Conservation (phyloP, 2,329 filamentous ascomycete species). For the Dactylellina haptotyla region DNA sequence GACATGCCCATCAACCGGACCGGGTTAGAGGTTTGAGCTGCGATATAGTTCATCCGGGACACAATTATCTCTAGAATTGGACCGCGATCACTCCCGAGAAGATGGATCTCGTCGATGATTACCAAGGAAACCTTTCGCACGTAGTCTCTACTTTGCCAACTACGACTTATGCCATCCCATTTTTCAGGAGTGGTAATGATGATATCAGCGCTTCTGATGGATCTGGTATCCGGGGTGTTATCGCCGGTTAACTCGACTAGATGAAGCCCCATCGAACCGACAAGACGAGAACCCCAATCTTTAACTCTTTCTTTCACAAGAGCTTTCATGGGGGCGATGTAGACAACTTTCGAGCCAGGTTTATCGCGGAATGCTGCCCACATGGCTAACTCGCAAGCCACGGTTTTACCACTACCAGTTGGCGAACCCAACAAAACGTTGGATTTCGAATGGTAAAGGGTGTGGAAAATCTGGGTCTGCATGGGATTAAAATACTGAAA, state of each 20-base stretch:
- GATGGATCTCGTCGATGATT: constrained; percentile 97
- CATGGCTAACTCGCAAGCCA: constrained; percentile 95
- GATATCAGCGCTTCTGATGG: constrained; percentile 93
- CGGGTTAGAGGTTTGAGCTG: constrained; percentile 86
- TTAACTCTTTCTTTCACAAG: constrained; percentile 95
- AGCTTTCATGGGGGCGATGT: constrained; percentile 99
- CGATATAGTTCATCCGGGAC: constrained; percentile 96
- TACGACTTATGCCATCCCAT: constrained; percentile 99
- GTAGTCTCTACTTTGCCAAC: constrained; percentile 97
- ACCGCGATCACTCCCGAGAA: constrained; percentile 87
- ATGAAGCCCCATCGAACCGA: constrained; percentile 83
- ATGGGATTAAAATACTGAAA: constrained; percentile 99
- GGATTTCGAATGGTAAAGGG: constrained; percentile 87
- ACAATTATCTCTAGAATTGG: constrained; percentile 98
- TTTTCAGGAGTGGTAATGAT: constrained; percentile 99
- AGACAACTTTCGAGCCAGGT: constrained; percentile 95
- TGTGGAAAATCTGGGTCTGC: constrained; percentile 99
- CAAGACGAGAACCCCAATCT: constrained; percentile 88
- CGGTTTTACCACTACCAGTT: constrained; percentile 96
- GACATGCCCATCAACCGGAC: constrained; percentile 98
- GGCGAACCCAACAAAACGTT: constrained; percentile 96
- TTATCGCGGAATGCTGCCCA: constrained; percentile 98
- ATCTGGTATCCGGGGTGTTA: constrained; percentile 95
- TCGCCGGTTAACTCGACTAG: constrained; percentile 96
- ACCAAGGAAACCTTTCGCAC: constrained; percentile 94